Evolutionary conservation across 2,329 filamentous ascomycete species (phyloP), one percentile per base, ranked within the genome.

Genomic region (Dendrostoma leiphaemia): DNA sequence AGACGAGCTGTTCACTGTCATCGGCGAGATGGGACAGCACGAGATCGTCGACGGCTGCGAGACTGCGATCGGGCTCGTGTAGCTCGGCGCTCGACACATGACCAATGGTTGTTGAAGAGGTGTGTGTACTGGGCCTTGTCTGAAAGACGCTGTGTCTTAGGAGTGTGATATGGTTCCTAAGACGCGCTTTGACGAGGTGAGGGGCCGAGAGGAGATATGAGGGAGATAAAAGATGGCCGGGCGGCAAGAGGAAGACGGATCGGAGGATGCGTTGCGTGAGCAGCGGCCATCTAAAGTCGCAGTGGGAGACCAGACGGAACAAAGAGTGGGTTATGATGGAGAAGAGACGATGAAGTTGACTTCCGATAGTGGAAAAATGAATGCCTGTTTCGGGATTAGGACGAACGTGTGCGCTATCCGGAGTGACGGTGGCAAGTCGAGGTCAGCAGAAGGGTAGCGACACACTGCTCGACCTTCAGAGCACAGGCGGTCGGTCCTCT

Each of bases 1-100:
- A 13, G 58, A 57, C 9, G 63, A 61, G 3, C 53, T 59, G 59
- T 66, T 63, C 13, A 32, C 17, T 13, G 57, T 31, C 61, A 62
- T 61, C n/a, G 51, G 55, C 10, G 47, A 17, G 38, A 32, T 23
- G 44, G 34, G 54, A 44, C 55, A 54, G 12, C 55, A 51, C 28
- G 37, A 43, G 9, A 32, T 32, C 15, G 40, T 38, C 29, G 51
- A 54, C 23, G 55, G 26, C 32, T 54, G 55, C 28, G 51, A 46
- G 43, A 41, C 46, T 47, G 55, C 47, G 48, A 54, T 48, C 29
- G 46, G 55, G 37, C 51, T 54, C 47, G 55, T 49, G 31, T 51
- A 45, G 17, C 47, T 54, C 37, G 51, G 35, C 37, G 37, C 23
- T 24, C 46, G 24, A 48, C 55, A 57, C 51, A 54, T 50, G 47